Evolutionary conservation across 1,284 basidiomycete genomes (phyloP).

Genomic region (Clitocybe nebularis): DNA sequence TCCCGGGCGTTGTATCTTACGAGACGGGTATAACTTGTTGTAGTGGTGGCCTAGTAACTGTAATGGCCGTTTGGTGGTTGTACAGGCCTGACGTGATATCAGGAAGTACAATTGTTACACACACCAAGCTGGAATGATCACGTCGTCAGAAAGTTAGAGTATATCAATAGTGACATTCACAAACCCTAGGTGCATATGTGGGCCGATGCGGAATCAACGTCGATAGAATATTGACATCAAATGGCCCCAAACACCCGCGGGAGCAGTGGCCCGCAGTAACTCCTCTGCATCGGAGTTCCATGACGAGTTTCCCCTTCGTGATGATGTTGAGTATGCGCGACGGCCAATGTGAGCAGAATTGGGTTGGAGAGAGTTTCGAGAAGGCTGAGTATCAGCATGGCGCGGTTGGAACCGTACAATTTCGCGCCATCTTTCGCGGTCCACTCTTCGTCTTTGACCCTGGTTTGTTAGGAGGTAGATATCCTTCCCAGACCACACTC

Average conservation of each 20-base stretch:
- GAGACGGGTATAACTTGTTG: too few relatives aligned
- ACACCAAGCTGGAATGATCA: too few relatives aligned
- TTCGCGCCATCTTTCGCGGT: conserved; percentile 27
- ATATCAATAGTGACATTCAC: too few relatives aligned
- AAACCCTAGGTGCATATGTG: neutral
- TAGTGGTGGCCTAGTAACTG: too few relatives aligned
- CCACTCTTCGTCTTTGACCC: conserved; percentile 20
- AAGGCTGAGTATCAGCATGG: neutral
- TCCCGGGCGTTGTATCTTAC: too few relatives aligned
- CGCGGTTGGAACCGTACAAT: conserved; percentile 30
- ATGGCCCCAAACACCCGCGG: neutral
- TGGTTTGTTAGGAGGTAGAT: conserved; percentile 41
- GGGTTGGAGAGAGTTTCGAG: neutral
- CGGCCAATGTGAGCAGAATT: neutral
- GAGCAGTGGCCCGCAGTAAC: neutral
- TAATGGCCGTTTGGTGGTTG: too few relatives aligned
- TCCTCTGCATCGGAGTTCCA: too few relatives aligned
- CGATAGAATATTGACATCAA: neutral
- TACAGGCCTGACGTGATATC: neutral
- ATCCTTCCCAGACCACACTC: conserved; percentile 59
- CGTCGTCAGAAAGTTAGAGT: too few relatives aligned
- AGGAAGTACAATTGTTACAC: too few relatives aligned
- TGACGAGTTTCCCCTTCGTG: conserved; percentile 15
- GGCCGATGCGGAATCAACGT: neutral
- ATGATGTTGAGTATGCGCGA: conserved; percentile 9